Conservation (phyloP, 805 yeast genomes). For the Wickerhamiella vanderwaltii region DNA sequence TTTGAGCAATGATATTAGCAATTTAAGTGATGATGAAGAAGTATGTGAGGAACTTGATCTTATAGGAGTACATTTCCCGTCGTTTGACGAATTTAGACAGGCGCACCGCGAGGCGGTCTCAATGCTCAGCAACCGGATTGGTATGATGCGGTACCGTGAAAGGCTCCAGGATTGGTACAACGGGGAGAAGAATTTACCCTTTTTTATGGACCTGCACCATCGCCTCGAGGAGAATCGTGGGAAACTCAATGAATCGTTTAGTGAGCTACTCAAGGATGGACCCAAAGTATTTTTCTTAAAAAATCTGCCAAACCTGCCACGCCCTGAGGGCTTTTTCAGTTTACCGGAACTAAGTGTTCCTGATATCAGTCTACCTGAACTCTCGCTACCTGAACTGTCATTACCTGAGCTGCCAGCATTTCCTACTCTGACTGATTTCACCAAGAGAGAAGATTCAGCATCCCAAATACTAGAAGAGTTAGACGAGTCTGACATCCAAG, state of each 20-base stretch:
- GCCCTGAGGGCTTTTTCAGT: constrained; percentile 9
- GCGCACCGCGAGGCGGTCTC: constrained; percentile 5
- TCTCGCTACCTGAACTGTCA: constrained; percentile 7
- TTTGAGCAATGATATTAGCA: background rate
- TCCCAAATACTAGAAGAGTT: background rate
- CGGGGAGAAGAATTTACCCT: constrained; percentile 1
- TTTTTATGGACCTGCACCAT: constrained; percentile 8
- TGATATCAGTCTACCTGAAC: constrained; percentile 3
- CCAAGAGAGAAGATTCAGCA: background rate
- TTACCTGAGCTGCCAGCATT: constrained; percentile 9
- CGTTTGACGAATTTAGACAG: constrained; percentile 3
- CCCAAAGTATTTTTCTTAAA: constrained; percentile 6
- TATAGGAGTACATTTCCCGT: constrained; percentile 6
- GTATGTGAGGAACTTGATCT: background rate
- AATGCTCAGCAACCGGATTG: constrained; percentile 4
- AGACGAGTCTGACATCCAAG: constrained; percentile 22
- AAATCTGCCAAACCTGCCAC: constrained; percentile 4
- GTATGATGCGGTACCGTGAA: constrained; percentile 1
- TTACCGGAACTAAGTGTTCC: constrained; percentile 8
- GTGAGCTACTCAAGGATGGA: constrained; percentile 4
- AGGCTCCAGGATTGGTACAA: constrained; percentile 10
- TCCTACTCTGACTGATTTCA: background rate
- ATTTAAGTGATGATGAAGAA: background rate
- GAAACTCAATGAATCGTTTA: background rate
- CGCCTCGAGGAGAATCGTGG: constrained; percentile 3